These are phyloP conservation scores for Inonotus hispidus DNA, from an alignment of 1,284 basidiomycete species.

Conservation along the genomic window DNA sequence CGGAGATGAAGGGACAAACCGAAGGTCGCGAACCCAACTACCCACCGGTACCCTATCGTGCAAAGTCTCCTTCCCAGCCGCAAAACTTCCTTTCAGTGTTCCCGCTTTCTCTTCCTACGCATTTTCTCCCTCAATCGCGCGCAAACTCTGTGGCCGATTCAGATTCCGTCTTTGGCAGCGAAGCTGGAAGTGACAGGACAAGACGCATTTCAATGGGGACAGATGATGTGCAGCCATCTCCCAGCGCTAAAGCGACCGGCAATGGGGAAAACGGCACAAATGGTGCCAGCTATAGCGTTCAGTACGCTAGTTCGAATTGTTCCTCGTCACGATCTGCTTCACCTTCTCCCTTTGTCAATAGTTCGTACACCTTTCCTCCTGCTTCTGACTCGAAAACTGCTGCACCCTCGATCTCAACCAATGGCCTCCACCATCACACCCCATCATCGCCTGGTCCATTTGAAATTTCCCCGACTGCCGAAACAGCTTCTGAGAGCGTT, in stretches of 20 bases:
- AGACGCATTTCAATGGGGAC: constrained; percentile 24
- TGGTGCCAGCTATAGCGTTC: constrained; percentile 15
- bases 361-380: neutral
- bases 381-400: neutral
- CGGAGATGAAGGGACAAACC: constrained; percentile 31
- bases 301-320: constrained; percentile 25
- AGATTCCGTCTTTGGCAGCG: constrained; percentile 27
- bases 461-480: neutral
- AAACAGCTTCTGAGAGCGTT: neutral
- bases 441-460: neutral
- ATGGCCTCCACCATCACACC: neutral
- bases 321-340: constrained; percentile 12
- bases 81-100: constrained; percentile 54
- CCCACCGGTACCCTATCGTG: constrained; percentile 16
- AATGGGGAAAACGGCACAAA: constrained; percentile 18
- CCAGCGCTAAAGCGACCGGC: neutral
- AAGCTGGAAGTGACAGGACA: constrained; percentile 18
- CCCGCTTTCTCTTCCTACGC: constrained; percentile 51
- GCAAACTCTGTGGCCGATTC: constrained; percentile 24
- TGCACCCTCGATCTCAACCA: neutral
- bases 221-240: constrained; percentile 21
- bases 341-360: constrained; percentile 6
- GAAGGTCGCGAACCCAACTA: constrained; percentile 8
- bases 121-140: constrained; percentile 21
- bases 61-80: constrained; percentile 32